phyloP scores from a whole-genome alignment of 495 filamentous ascomycete genomes.

The Chaetomidium leptoderma region DNA sequence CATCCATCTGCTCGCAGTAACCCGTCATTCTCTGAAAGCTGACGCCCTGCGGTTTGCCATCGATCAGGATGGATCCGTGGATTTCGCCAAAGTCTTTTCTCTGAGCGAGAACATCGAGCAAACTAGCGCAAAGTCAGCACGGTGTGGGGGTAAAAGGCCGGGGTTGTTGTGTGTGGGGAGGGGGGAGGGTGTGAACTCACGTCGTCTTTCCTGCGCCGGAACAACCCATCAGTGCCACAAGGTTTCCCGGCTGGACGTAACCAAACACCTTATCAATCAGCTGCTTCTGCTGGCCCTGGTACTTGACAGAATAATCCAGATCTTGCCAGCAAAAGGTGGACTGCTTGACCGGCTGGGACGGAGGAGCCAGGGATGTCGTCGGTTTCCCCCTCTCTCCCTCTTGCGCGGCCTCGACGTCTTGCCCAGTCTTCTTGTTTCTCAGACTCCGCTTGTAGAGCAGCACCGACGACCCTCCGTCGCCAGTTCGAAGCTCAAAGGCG shows the following conservation, averaged over 20 bases:
- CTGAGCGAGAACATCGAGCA: conserved; percentile 61
- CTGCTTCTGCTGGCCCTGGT: conserved; percentile 50
- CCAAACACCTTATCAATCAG: conserved; percentile 66
- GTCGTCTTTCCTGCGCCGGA: conserved; percentile 71
- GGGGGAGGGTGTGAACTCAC: not conserved
- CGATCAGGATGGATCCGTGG: conserved; percentile 64
- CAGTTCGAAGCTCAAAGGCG: not conserved
- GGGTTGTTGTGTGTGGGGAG: not conserved
- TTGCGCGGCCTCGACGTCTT: conserved; percentile 32
- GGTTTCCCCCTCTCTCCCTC: not conserved
- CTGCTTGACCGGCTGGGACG: conserved; percentile 1
- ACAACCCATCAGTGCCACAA: conserved; percentile 77
- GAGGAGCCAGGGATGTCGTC: not conserved
- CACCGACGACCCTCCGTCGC: conserved; percentile 2
- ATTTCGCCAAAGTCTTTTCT: conserved; percentile 47
- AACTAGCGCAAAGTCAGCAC: not conserved
- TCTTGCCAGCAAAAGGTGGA: conserved; percentile 57
- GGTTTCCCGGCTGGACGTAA: conserved; percentile 72
- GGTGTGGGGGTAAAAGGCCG: not conserved
- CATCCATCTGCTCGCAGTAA: conserved; percentile 86
- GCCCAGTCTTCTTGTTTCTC: conserved; percentile 30
- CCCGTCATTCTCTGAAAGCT: conserved; percentile 78
- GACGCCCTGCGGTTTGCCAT: conserved; percentile 59
- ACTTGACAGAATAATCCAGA: conserved; percentile 61
- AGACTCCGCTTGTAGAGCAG: conserved; percentile 3